Evolutionary conservation across 2,329 filamentous ascomycete genomes (phyloP).

Genomic region (Fusarium anthophilum): DNA sequence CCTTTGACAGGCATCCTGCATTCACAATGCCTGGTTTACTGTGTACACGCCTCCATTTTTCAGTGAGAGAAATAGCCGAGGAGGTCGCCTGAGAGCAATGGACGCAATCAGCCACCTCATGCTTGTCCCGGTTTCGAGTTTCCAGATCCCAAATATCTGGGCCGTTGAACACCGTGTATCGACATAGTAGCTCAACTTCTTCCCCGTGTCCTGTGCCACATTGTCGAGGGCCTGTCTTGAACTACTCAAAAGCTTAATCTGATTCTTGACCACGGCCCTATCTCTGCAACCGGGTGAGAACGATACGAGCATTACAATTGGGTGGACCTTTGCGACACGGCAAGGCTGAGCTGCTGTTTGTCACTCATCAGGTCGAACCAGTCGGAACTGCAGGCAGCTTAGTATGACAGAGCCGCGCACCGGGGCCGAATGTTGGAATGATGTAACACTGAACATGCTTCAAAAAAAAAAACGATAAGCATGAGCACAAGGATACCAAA

Average conservation of each 20-base stretch:
- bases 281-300: neutral
- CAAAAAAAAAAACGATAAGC: constrained; percentile 9
- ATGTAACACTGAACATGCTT: constrained; percentile 13
- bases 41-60: constrained; percentile 23
- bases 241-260: constrained; percentile 29
- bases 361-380: neutral
- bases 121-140: neutral
- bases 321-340: neutral
- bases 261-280: neutral
- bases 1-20: constrained; percentile 28
- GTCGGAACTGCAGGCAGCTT: constrained; percentile 17
- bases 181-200: constrained; percentile 12
- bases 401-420: constrained; percentile 22
- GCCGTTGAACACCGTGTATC: neutral
- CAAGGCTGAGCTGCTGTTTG: constrained; percentile 29
- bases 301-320: neutral
- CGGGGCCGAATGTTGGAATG: constrained; percentile 8
- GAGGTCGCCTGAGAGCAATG: neutral
- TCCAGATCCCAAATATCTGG: neutral
- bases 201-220: constrained; percentile 21
- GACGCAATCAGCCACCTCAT: neutral
- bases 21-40: constrained; percentile 30
- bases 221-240: constrained; percentile 28
- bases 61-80: neutral
- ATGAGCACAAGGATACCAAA: neutral